Evolutionary conservation across 179 eudicot species (phyloP).

Genomic region (Silene coronaria): DNA sequence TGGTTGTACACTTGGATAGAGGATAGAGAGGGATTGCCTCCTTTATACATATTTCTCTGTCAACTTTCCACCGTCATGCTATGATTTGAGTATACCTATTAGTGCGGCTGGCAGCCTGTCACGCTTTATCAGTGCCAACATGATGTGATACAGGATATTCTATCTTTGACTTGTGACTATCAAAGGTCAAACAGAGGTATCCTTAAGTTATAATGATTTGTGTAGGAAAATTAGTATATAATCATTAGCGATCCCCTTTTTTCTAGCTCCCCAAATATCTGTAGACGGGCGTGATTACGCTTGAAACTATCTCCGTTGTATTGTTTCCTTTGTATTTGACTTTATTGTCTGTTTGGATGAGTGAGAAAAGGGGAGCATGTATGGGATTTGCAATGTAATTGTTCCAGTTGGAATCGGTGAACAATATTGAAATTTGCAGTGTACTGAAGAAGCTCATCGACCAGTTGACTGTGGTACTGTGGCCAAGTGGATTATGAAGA

Average conservation of each 20-base stretch:
- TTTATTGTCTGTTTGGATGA: not conserved
- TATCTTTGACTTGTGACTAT: not conserved
- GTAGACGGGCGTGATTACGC: not conserved
- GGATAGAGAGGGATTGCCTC: not conserved
- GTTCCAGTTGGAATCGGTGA: not conserved
- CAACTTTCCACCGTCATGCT: not conserved
- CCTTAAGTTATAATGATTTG: not conserved
- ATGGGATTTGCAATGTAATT: not conserved
- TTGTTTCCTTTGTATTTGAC: not conserved
- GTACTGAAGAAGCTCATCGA: constrained; percentile 93
- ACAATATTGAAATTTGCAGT: constrained; percentile 32
- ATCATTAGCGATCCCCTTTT: not conserved
- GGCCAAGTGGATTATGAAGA: constrained; percentile 69
- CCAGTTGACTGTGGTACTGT: constrained; percentile 93
- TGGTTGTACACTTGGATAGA: not conserved
- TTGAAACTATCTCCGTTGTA: not conserved
- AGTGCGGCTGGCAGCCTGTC: not conserved
- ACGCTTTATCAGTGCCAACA: not conserved
- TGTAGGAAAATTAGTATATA: not conserved
- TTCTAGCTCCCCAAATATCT: not conserved
- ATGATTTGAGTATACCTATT: not conserved
- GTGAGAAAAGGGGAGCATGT: not conserved
- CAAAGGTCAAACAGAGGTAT: not conserved
- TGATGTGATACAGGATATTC: not conserved
- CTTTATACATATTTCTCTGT: not conserved